Evolutionary conservation across 352 stramenopile genomes (phyloP), one percentile per base, ranked within the genome.

Genomic region (Phytophthora sp.): DNA sequence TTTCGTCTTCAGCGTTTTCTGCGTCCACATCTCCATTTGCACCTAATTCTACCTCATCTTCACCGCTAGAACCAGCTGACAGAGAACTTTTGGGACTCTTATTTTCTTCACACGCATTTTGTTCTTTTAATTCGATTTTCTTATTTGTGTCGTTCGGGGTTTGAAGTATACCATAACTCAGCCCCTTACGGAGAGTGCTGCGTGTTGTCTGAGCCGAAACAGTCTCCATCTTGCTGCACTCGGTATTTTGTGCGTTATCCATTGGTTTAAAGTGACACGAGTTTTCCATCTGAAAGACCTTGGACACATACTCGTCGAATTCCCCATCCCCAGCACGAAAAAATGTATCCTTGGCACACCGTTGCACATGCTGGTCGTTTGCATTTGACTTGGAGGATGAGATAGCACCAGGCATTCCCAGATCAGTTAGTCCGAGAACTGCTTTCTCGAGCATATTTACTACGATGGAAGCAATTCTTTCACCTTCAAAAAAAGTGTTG

Each of bases 291-390:
- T 60, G 63, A 39, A 77, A 29, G 6, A 78, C n/a, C 12, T 41
- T 60, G 15, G 63, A 57, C 15, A 83, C 63, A 44, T 79, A 86
- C 16, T 70, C 57, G 2, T 72, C 60, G 33, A 82, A 86, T 9
- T 77, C 72, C 6, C 38, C 47, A 45, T 82, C 75, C 21, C 66
- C 77, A 24, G 69, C 51, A 20, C 59, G 63, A 24, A 54, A 53
- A 2, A 13, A n/a, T 9, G 15, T 36, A n/a, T 44, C 27, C 20
- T 16, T 20, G 9, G 4, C 4, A 18, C 38, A 9, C 2, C 13
- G 36, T n/a, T n/a, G n/a, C n/a, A n/a, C n/a, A n/a, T n/a, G 24
- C 45, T 57, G 58, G 12, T 53, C 44, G 44, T 51, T 36, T 35
- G 35, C n/a, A 47, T 20, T 54, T 1, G 18, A 27, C 13, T 61